phyloP scores from a whole-genome alignment of 164 flowering plant genomes.

The Houttuynia cordata region DNA sequence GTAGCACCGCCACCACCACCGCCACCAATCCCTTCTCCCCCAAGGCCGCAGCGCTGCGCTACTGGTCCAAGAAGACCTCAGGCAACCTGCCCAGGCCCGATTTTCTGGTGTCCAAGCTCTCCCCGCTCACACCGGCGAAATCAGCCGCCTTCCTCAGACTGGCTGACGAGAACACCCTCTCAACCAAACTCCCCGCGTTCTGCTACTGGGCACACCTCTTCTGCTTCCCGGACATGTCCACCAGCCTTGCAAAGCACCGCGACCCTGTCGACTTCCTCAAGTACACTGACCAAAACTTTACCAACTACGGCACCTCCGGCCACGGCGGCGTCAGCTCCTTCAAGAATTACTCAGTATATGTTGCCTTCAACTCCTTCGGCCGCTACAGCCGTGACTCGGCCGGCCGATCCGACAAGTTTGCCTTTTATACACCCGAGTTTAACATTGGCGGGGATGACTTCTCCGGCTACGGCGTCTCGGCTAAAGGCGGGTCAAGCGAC shows the following conservation, averaged over 20 bases:
- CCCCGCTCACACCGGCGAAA: slow-evolving; percentile 47
- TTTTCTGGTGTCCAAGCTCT: slow-evolving; percentile 53
- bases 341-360: slow-evolving; percentile 44
- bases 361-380: slow-evolving; percentile 33
- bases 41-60: slow-evolving; percentile 43
- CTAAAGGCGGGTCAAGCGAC: background rate
- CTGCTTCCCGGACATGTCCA: slow-evolving; percentile 44
- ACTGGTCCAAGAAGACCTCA: slow-evolving; percentile 48
- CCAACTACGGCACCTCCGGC: slow-evolving; percentile 46
- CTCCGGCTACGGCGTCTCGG: background rate
- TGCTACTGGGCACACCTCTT: slow-evolving; percentile 60
- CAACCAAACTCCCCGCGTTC: slow-evolving; percentile 39
- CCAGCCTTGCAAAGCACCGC: slow-evolving; percentile 5
- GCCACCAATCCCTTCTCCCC: slow-evolving; percentile 60
- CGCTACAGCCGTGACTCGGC: slow-evolving; percentile 39
- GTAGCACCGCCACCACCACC: background rate
- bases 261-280: slow-evolving; percentile 18
- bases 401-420: slow-evolving; percentile 41
- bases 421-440: background rate
- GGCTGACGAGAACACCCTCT: slow-evolving; percentile 35
- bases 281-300: slow-evolving; percentile 45
- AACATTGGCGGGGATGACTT: background rate
- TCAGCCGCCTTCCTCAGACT: slow-evolving; percentile 39
- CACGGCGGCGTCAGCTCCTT: slow-evolving; percentile 47
- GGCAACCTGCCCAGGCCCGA: slow-evolving; percentile 32